Base-by-base conservation (phyloP, 2,329 filamentous ascomycete species). In the Didymella arachidicola region DNA sequence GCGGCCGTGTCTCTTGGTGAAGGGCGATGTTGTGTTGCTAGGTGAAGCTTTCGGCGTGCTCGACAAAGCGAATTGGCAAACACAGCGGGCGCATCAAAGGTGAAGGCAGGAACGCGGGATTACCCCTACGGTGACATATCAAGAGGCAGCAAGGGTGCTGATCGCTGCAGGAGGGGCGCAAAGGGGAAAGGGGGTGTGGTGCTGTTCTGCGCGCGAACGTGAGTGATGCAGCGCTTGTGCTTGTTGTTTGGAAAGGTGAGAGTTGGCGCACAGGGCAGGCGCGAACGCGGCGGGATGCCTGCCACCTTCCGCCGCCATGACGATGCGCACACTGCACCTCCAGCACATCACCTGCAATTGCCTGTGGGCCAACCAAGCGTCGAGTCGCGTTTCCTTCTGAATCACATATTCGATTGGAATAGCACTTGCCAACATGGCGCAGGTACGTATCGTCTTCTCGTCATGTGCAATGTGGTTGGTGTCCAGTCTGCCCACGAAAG, bases 41-140 rank as follows among this genome's bases (percentile, higher is more conserved):
- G 68, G 68, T 70, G 64, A 74, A 70, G 69, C 68, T 68, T 68
- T 51, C 62, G 66, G 65, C 60, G 64, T 68, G 71, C 64, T 73
- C 70, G 72, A 75, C 74, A 75, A 74, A 74, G 71, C 65, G 59
- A 73, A 77, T 74, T 76, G 74, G 71, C 68, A 71, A 74, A 68
- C 67, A 64, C 61, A 60, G 53, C 41, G 55, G 62, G 46, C 58
- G 65, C 55, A 62, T 62, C 49, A 52, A 52, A 59, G 54, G 63
- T 54, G 30, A 43, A 51, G 60, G 57, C 34, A 52, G 61, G 30
- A 43, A 49, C 58, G 57, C 34, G 54, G 61, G 26, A 36, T 39
- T n/a, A 36, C 18, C 42, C 63, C 32, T 53, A 63, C 30, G 44
- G 60, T 32, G 53, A 44, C 65, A 67, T 68, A 6, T 12, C 61